These are phyloP conservation scores for Chaetomium olivaceum DNA, from an alignment of 2,329 filamentous ascomycete species.

Conservation along the genomic window DNA sequence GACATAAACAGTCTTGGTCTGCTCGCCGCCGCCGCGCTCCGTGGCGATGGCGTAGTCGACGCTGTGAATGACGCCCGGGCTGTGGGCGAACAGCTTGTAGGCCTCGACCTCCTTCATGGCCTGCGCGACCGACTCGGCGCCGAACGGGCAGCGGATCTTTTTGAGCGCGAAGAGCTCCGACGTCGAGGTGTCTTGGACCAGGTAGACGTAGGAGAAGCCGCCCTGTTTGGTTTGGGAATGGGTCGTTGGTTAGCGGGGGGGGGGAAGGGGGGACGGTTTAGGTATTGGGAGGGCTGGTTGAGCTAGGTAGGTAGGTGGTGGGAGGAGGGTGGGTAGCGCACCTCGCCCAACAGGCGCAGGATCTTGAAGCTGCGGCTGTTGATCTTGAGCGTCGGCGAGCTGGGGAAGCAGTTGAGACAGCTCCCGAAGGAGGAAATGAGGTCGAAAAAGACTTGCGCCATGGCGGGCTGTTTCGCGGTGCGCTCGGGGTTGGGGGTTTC, in stretches of 20 bases:
- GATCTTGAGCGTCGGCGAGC: constrained; percentile 90
- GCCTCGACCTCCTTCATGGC: constrained; percentile 97
- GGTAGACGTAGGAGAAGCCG: constrained; percentile 98
- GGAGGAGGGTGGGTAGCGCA: constrained; percentile 44
- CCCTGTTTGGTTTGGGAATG: no score
- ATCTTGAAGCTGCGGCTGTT: constrained; percentile 96
- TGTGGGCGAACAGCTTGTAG: constrained; percentile 82
- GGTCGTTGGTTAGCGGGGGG: constrained; percentile 5
- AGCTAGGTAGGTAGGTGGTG: neutral
- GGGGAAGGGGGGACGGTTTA: neutral
- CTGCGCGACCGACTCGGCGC: constrained; percentile 90
- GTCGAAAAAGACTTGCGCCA: constrained; percentile 85
- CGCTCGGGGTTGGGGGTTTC: neutral
- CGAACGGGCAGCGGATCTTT: constrained; percentile 98
- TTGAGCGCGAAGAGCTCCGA: constrained; percentile 91
- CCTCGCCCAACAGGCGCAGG: constrained; percentile 86
- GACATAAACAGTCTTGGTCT: constrained; percentile 93
- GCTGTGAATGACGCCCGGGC: constrained; percentile 82
- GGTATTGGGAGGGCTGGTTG: neutral
- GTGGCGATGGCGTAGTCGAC: constrained; percentile 80
- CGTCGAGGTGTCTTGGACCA: constrained; percentile 85
- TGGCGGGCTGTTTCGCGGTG: constrained; percentile 40
- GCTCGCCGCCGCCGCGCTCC: constrained; percentile 61
- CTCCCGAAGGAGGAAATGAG: constrained; percentile 88
- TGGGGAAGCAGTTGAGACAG: constrained; percentile 95